phyloP scores from a whole-genome alignment of 257 asterid genomes.

The Hygrophila difformis region DNA sequence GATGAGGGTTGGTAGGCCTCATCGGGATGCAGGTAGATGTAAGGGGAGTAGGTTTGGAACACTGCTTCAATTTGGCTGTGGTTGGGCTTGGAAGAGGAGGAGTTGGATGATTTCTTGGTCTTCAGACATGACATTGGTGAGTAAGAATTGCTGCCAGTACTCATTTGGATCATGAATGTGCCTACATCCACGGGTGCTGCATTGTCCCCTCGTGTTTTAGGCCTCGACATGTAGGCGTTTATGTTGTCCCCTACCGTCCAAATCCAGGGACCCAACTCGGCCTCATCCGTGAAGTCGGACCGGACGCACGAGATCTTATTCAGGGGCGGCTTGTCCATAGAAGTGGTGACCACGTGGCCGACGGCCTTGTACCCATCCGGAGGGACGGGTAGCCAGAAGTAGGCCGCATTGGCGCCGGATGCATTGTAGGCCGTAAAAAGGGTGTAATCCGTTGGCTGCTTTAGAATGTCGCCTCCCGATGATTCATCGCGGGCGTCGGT shows the following conservation, averaged over 20 bases:
- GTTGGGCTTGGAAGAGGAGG: slow-evolving; percentile 41
- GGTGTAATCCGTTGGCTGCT: slow-evolving; percentile 40
- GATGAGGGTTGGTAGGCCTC: slow-evolving; percentile 68
- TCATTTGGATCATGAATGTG: slow-evolving; percentile 26
- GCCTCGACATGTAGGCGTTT: slow-evolving; percentile 37
- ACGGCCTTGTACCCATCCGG: slow-evolving; percentile 61
- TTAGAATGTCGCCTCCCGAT: slow-evolving; percentile 39
- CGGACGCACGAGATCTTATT: slow-evolving; percentile 63
- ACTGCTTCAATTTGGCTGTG: slow-evolving; percentile 35
- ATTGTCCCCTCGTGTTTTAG: slow-evolving; percentile 39
- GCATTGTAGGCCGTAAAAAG: background rate
- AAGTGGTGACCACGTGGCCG: slow-evolving; percentile 57
- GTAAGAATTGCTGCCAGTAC: background rate
- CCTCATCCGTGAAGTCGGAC: slow-evolving; percentile 50
- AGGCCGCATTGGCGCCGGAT: slow-evolving; percentile 5
- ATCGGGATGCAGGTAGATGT: slow-evolving; percentile 57
- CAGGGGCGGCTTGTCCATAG: slow-evolving; percentile 55
- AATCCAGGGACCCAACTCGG: slow-evolving; percentile 43
- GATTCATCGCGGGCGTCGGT: slow-evolving; percentile 24
- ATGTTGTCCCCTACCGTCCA: slow-evolving; percentile 41
- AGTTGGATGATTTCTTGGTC: slow-evolving; percentile 41
- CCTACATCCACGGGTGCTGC: slow-evolving; percentile 45
- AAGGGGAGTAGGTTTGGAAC: slow-evolving; percentile 51
- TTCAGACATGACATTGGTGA: slow-evolving; percentile 48
- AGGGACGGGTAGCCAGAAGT: slow-evolving; percentile 71